Evolutionary conservation across 768 basidiomycete species (phyloP), one percentile per base, ranked within the genome.

Genomic region (Amanita rimosa): DNA sequence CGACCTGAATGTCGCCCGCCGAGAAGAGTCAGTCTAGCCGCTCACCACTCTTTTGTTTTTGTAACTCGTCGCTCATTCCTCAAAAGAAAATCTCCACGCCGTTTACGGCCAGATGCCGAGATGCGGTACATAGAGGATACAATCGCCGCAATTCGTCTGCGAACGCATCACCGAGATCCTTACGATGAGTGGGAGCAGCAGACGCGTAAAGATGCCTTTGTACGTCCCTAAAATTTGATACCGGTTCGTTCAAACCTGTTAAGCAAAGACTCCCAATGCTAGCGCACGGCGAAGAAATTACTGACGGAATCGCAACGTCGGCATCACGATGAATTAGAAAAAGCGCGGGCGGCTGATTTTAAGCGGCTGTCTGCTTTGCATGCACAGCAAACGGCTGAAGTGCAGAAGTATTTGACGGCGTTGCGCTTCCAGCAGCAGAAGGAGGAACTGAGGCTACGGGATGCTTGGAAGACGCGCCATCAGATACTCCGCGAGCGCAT

Each of bases 111-210:
- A 31, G 60, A 67, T 14, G 61, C 64, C 8, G 72, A 76, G 50
- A 64, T 62, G 54, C 67, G 66, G 38, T 57, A 69, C 19, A 62
- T 74, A 34, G 72, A 75, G 33, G 76, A 76, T 19, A 73, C 74
- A 1, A 59, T 77, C 19, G 70, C 74, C 11, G 67, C 75, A 19
- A 76, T 78, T 54, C 69, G 75, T 26, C 63, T 74, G 27, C 69
- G 73, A 27, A 69, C 72, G 16, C 69, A 70, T 44, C 69, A 76
- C 66, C 64, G 71, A 52, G 75, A 78, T 53, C 74, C 74, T 49
- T 78, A 77, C 52, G 75, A 76, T 60, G 73, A 77, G 56, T 78
- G 76, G 76, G 71, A 76, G 60, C 67, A 68, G 49, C 62, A 71
- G 52, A 71, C 72, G 50, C 66, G 73, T 40, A 68, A 67, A 58